A percentile compares a stretch with the other conserved stretches of the same genome.
These are phyloP conservation scores for Hapsidospora chrysogenum DNA, from an alignment of 495 filamentous ascomycete genomes.

Conservation along the genomic window DNA sequence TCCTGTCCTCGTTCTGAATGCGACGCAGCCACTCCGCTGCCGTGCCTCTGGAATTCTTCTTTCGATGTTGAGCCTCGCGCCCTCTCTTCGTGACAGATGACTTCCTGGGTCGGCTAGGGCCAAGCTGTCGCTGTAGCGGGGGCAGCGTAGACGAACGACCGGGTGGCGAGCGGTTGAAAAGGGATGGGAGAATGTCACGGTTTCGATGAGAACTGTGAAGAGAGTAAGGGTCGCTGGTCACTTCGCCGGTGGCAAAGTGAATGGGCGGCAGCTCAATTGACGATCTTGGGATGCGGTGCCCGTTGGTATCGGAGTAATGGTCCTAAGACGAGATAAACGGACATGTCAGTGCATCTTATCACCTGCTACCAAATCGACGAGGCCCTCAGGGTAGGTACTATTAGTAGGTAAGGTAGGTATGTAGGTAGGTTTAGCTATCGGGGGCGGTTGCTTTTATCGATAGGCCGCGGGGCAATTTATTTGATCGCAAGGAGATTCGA, in stretches of 20 bases:
- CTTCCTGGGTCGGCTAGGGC: conserved; percentile 58
- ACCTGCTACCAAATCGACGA: not conserved
- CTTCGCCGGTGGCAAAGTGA: too few relatives aligned
- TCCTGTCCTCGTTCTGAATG: conserved; percentile 37
- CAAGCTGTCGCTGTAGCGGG: conserved; percentile 47
- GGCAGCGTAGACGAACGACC: conserved; percentile 76
- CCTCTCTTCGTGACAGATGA: conserved; percentile 64
- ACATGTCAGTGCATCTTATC: not conserved
- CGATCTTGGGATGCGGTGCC: conserved; percentile 30
- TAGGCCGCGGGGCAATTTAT: conserved; percentile 1
- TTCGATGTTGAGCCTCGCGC: conserved; percentile 57
- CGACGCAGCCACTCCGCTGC: conserved; percentile 29
- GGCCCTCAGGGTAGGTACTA: not conserved
- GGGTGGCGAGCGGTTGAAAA: conserved; percentile 64
- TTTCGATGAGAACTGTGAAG: conserved; percentile 39
- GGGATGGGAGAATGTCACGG: conserved; percentile 64
- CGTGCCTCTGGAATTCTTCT: conserved; percentile 50
- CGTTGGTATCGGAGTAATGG: conserved; percentile 56
- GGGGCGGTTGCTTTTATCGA: not conserved
- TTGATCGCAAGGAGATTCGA: conserved; percentile 5
- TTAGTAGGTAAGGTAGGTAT: not conserved
- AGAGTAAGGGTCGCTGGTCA: conserved; percentile 54
- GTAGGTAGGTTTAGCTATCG: too few relatives aligned
- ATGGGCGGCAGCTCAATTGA: conserved; percentile 64
- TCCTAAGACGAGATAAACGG: conserved; percentile 29